Evolutionary conservation across 2,329 filamentous ascomycete species (phyloP), one percentile per base, ranked within the genome.

Genomic region (Zalaria sp.): DNA sequence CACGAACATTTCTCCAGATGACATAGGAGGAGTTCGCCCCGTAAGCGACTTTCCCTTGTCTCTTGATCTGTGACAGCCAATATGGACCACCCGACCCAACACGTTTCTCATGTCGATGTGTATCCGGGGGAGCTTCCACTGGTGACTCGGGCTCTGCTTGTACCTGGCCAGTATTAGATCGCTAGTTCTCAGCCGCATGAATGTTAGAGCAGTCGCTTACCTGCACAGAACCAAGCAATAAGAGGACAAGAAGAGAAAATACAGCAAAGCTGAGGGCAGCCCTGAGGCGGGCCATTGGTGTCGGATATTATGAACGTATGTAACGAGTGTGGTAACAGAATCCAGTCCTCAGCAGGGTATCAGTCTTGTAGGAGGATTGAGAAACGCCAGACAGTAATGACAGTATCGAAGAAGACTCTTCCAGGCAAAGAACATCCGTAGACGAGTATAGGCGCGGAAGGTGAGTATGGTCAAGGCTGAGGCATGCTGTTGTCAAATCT

Each of bases 1-100:
- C 58, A 43, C 60, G 61, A 5, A 67, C 63, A 43, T 65, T 65
- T 37, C 64, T 53, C 46, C 59, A 67, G 2, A 66, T 51, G 5
- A 62, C 58, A 49, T 67, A 69, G 2, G 51, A 51, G 7, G 51
- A 43, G 39, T 64, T 60, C 9, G 46, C 46, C 18, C 53, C 54
- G 47, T 65, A 67, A 1, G 60, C 56, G 2, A 58, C 54, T 38
- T 57, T 47, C 29, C 63, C 64, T 44, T 64, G 61, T 27, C 65
- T 61, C 31, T 59, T 60, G 40, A 67, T 61, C 11, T 58, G 51
- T 27, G 60, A 61, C 29, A 63, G 51, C 64, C 64, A 67, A 42
- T 60, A 67, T 3, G 50, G 47, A 5, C 34, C 40, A 5, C 53
- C 53, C 7, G 54, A 56, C 25, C 54, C 54, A 36, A n/a, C 29